Percentiles rank a stretch among this genome's conserved stretches.
phyloP scores from a whole-genome alignment of 768 basidiomycete genomes.

The Grammothele lineata region DNA sequence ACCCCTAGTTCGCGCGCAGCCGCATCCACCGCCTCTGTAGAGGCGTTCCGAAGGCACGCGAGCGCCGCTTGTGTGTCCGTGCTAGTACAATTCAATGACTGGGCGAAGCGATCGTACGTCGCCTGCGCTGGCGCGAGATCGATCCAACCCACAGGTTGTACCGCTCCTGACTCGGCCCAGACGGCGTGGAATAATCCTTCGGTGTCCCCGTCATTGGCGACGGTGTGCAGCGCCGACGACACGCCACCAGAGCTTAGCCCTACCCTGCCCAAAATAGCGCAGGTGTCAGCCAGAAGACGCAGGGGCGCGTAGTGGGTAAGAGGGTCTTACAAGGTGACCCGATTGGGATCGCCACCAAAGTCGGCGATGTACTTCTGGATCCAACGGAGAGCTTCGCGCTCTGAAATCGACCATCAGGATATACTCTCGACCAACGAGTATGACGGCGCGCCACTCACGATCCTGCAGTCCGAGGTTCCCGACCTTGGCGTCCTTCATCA shows the following conservation, averaged over 20 bases:
- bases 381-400: background rate
- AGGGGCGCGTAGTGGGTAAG: too few relatives aligned
- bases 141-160: background rate
- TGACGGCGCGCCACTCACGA: background rate
- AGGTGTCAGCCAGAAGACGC: too few relatives aligned
- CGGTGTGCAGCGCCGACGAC: constrained; percentile 12
- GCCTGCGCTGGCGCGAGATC: background rate
- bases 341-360: background rate
- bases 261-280: constrained; percentile 10
- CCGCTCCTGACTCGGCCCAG: constrained; percentile 6
- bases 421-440: too few relatives aligned
- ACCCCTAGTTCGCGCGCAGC: background rate
- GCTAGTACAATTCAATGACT: background rate
- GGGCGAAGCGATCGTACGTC: constrained; percentile 2
- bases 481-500: background rate
- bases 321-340: background rate
- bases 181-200: constrained; percentile 15
- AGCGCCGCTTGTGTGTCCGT: constrained; percentile 6
- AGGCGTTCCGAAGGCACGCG: constrained; percentile 11
- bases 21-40: constrained; percentile 5
- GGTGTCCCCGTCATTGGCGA: constrained; percentile 11
- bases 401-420: too few relatives aligned
- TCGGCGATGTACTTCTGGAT: background rate
- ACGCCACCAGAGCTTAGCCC: constrained; percentile 16
- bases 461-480: background rate